Conservation (phyloP, 2,329 filamentous ascomycete species). For the Truncatella angustata region DNA sequence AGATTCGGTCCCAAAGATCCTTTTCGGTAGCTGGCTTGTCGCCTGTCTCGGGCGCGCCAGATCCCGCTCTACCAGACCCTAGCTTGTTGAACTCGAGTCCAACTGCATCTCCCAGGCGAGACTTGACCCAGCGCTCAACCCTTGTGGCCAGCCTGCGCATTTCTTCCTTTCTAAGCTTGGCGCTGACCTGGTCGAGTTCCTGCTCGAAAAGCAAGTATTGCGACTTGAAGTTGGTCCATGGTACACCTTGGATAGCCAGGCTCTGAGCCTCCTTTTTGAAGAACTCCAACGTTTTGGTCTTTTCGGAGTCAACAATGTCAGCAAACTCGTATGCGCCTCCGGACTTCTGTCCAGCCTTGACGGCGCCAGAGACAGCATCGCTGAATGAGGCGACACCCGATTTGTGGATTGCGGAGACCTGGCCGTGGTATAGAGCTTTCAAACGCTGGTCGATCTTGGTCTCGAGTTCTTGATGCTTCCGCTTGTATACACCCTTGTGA, state of each 20-base stretch:
- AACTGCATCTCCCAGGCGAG: conserved; percentile 80
- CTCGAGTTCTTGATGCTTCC: conserved; percentile 83
- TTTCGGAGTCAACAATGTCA: conserved; percentile 84
- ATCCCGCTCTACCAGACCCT: conserved; percentile 80
- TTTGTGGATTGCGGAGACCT: conserved; percentile 87
- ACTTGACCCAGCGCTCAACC: conserved; percentile 91
- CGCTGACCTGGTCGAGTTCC: conserved; percentile 86
- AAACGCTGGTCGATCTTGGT: conserved; percentile 83
- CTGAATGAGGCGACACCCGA: conserved; percentile 79
- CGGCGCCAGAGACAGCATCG: conserved; percentile 79
- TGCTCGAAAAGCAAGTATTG: conserved; percentile 81
- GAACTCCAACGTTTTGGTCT: conserved; percentile 68
- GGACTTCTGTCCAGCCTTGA: conserved; percentile 91
- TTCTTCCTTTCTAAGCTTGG: conserved; percentile 84
- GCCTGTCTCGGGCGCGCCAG: conserved; percentile 74
- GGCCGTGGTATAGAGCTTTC: conserved; percentile 84
- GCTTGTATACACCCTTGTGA: conserved; percentile 90
- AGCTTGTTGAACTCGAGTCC: conserved; percentile 96
- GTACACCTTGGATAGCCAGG: conserved; percentile 72
- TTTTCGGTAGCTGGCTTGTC: conserved; percentile 74
- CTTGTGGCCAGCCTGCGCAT: conserved; percentile 90
- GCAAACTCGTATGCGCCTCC: conserved; percentile 92
- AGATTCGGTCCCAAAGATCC: conserved; percentile 94
- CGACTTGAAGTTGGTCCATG: conserved; percentile 85
- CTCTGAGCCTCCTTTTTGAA: conserved; percentile 76